Evolutionary conservation across 352 stramenopile species (phyloP), one percentile per base, ranked within the genome.

Genomic region (Phytopythium montanum): DNA sequence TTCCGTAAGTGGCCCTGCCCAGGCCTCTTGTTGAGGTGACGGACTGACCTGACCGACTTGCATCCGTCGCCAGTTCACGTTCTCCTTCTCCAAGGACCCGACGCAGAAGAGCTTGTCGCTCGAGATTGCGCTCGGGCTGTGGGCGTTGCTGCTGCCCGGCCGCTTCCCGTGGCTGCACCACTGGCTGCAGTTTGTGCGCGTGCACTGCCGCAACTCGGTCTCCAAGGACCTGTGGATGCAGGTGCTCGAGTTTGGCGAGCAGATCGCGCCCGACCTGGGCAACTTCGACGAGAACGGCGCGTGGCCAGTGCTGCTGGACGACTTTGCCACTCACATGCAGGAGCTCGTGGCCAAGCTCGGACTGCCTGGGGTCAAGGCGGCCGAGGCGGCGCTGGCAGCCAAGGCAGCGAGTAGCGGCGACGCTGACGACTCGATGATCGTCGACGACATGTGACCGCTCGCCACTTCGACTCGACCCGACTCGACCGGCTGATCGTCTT

Each of bases 241-340:
- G 53, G 75, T 90, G 51, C 68, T 95, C 51, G 81, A 95, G 51
- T 95, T 95, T 73, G 80, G 79, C 33, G 53, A 72, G 21, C 84
- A 94, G 54, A 86, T 95, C 41, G 69, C 76, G 25, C 46, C 66
- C 6, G 77, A 92, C 46, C 48, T 95, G 64, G 88, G 75, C 72
- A 92, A 94, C 63, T 95, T 89, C 69, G 84, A 95, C 62, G 84
- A 92, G 54, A 95, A 95, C 44, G 82, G 81, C 58, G 86, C 86
- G 16, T 95, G 86, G 86, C 86, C 86, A 21, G 86, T 95, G 56
- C 64, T 95, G 25, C 70, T 95, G 21, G 86, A 95, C 61, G 86
- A 95, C 48, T 95, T 94, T 69, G 83, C 88, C 51, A 63, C 69
- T 18, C 60, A 92, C 55, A 79, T 93, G 71, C 68, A 79, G 41